phyloP scores from a whole-genome alignment of 805 yeast species.

The Metschnikowia peoriensis region DNA sequence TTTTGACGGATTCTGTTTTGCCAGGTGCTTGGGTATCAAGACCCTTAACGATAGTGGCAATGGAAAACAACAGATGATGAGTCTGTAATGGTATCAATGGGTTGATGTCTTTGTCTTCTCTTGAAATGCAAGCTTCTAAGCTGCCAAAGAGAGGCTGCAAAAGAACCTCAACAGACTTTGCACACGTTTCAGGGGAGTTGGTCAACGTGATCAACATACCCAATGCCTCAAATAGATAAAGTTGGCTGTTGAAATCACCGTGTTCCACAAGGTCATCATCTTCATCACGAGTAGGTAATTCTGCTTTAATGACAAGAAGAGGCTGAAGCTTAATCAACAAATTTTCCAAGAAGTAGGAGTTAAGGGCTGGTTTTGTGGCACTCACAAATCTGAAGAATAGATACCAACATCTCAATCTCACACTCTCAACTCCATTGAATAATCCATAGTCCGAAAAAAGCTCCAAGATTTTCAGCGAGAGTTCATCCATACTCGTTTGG shows the following conservation, averaged over 20 bases:
- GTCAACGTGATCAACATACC: constrained; percentile 66
- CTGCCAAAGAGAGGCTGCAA: constrained; percentile 73
- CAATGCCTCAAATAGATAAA: constrained; percentile 80
- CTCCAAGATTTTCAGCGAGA: constrained; percentile 59
- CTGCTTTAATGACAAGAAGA: constrained; percentile 62
- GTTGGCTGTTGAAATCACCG: constrained; percentile 70
- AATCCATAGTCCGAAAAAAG: constrained; percentile 81
- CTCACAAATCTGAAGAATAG: constrained; percentile 80
- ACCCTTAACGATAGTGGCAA: constrained; percentile 89
- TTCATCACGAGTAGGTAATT: constrained; percentile 52
- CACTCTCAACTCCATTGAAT: constrained; percentile 69
- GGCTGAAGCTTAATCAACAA: constrained; percentile 61
- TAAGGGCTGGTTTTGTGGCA: constrained; percentile 60
- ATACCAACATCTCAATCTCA: constrained; percentile 87
- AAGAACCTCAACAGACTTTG: constrained; percentile 56
- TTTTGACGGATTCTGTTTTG: constrained; percentile 20
- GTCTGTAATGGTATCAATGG: constrained; percentile 60
- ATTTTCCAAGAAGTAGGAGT: constrained; percentile 52
- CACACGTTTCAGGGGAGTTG: constrained; percentile 28
- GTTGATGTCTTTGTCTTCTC: constrained; percentile 34
- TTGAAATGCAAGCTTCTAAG: constrained; percentile 60
- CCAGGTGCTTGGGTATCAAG: constrained; percentile 52
- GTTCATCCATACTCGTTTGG: constrained; percentile 45
- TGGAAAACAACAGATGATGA: constrained; percentile 83
- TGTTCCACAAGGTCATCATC: constrained; percentile 48